Evolutionary conservation across 1,284 basidiomycete genomes (phyloP).

Genomic region (Trametes pubescens): DNA sequence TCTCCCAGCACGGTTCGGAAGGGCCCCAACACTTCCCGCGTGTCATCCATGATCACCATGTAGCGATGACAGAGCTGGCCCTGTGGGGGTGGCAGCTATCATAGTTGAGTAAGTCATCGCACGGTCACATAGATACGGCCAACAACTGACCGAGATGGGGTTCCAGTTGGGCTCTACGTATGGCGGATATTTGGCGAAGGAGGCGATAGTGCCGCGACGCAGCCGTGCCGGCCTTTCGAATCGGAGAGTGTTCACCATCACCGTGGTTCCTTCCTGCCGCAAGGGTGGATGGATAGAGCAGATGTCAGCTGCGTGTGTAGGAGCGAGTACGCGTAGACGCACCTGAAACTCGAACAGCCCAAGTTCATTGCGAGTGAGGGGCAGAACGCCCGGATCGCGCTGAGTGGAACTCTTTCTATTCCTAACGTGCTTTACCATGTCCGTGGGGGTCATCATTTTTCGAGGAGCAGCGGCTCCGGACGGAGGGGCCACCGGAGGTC

Average conservation of each 20-base stretch:
- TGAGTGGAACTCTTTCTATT: not conserved
- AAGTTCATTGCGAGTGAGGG: not conserved
- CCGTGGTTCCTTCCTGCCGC: not conserved
- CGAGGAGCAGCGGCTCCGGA: too few relatives aligned
- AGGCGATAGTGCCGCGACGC: slow-evolving; percentile 2
- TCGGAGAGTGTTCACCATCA: not conserved
- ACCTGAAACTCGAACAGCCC: not conserved
- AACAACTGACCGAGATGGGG: not conserved
- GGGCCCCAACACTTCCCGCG: not conserved
- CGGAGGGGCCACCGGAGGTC: too few relatives aligned
- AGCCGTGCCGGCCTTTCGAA: not conserved
- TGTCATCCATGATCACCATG: not conserved
- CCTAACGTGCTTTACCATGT: too few relatives aligned
- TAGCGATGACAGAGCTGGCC: not conserved
- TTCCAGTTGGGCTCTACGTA: not conserved
- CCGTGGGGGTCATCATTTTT: too few relatives aligned
- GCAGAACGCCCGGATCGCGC: not conserved
- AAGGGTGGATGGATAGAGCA: not conserved
- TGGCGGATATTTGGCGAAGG: not conserved
- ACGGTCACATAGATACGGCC: not conserved
- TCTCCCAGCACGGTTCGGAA: not conserved
- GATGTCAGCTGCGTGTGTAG: not conserved
- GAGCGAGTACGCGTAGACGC: not conserved
- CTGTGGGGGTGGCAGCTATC: not conserved
- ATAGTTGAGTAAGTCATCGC: not conserved